Evolutionary conservation across 73 alveolate genomes (phyloP).

Genomic region (Effrenium voratum): DNA sequence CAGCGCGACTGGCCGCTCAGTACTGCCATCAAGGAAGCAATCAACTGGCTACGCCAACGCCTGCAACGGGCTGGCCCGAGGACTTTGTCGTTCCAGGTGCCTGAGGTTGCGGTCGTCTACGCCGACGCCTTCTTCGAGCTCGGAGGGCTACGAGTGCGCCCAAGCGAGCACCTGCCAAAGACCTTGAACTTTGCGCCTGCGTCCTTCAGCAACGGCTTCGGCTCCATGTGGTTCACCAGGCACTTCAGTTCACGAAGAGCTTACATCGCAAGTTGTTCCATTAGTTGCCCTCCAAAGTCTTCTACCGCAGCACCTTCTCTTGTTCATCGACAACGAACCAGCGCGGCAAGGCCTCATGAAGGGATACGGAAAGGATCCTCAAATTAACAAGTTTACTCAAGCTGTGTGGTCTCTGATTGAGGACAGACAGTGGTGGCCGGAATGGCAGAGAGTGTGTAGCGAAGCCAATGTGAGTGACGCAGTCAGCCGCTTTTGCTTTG

Average conservation of each 20-base stretch:
- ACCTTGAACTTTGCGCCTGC: not conserved
- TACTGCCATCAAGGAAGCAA: too few relatives aligned
- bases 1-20: too few relatives aligned
- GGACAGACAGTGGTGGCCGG: not conserved
- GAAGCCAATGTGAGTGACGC: not conserved
- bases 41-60: not conserved
- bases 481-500: slow-evolving; percentile 1
- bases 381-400: not conserved
- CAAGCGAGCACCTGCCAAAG: not conserved
- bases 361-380: not conserved
- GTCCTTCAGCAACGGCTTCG: not conserved
- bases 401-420: not conserved
- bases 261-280: not conserved
- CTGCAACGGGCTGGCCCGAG: not conserved
- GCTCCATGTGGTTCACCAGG: not conserved
- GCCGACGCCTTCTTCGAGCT: slow-evolving; percentile 1
- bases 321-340: slow-evolving; percentile 10
- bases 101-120: not conserved
- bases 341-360: not conserved
- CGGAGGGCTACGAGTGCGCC: not conserved
- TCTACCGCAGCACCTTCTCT: not conserved
- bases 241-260: not conserved
- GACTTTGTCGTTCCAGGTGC: not conserved
- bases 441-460: not conserved
- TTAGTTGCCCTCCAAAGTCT: not conserved